Base-by-base conservation (phyloP, 352 stramenopile genomes). In the Phytopythium boreale region DNA sequence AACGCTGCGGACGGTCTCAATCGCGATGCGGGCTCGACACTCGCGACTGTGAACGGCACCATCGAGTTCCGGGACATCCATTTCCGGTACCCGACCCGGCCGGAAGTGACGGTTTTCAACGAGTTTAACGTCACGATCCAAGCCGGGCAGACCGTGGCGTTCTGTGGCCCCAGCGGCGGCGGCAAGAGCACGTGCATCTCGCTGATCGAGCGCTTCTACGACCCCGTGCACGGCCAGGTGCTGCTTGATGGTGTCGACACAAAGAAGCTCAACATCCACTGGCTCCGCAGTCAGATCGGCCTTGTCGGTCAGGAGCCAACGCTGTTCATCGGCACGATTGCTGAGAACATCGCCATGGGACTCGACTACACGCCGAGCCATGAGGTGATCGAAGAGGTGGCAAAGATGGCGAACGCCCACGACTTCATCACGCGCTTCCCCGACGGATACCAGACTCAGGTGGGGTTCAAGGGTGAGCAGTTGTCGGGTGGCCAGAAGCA, bases 381-480 rank as follows among this genome's bases (percentile, higher is more conserved):
- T 43, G 68, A 84, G 26, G 87, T 97, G 68, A 83, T 98, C 64
- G 79, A 91, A 37, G 63, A 85, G 0, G 95, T 91, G 3, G 92
- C 93, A 6, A 87, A 89, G 62, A 79, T 97, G 66, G 93, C 93
- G 29, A 98, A 98, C 72, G 93, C 92, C 0, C 80, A 97, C 74
- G 77, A 88, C 59, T 99, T 98, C 68, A 98, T 98, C 78, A 75
- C 71, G 4, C 56, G 77, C 17, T 96, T 98, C 50, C 80, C 93
- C 1, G 88, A 98, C 27, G 82, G 89, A 31, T 98, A 93, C 76
- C 80, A 97, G 20, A 98, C 95, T 4, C 74, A 95, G 50, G 95
- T 99, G 12, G 95, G 96, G 22, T 96, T 98, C 73, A 85, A 96
- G 14, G 97, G 96, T 9, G 70, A 98, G 39, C 97, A 87, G 50